phyloP scores from a whole-genome alignment of 2,329 filamentous ascomycete species.

The Leptographium wingfieldii region DNA sequence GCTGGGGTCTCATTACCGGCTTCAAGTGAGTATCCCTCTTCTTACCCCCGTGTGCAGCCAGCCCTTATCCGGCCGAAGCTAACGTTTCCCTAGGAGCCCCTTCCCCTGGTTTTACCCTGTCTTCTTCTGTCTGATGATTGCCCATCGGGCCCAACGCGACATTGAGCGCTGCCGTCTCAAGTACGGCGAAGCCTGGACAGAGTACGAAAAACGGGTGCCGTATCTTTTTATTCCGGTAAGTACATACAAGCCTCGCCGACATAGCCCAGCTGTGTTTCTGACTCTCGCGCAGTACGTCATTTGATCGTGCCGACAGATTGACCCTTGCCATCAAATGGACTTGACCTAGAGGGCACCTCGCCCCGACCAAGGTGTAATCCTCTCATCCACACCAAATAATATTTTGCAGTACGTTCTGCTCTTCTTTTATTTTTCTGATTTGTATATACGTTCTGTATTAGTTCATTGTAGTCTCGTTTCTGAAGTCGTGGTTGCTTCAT shows the following conservation, averaged over 20 bases:
- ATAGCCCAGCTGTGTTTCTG: neutral
- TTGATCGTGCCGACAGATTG: neutral
- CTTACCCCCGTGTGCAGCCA: neutral
- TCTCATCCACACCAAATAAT: neutral
- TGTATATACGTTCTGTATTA: neutral
- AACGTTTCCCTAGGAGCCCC: slow-evolving; percentile 35
- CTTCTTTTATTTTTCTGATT: neutral
- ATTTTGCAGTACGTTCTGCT: neutral
- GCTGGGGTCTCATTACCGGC: slow-evolving; percentile 71
- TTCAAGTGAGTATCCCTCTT: slow-evolving; percentile 33
- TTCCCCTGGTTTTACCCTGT: slow-evolving; percentile 87
- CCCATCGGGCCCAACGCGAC: slow-evolving; percentile 64
- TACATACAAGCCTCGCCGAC: neutral
- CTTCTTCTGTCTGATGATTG: slow-evolving; percentile 74
- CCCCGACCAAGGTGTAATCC: neutral
- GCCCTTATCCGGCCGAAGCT: neutral
- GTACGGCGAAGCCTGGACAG: slow-evolving; percentile 39
- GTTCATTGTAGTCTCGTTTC: neutral
- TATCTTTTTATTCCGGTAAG: slow-evolving; percentile 35
- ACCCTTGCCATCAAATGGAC: neutral
- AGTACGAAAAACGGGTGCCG: slow-evolving; percentile 16
- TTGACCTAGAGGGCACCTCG: neutral
- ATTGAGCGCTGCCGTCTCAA: slow-evolving; percentile 64
- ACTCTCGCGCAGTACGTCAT: neutral
- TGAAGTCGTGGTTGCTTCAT: neutral